phyloP scores from a whole-genome alignment of 2,329 filamentous ascomycete genomes.

The Fusarium citri region DNA sequence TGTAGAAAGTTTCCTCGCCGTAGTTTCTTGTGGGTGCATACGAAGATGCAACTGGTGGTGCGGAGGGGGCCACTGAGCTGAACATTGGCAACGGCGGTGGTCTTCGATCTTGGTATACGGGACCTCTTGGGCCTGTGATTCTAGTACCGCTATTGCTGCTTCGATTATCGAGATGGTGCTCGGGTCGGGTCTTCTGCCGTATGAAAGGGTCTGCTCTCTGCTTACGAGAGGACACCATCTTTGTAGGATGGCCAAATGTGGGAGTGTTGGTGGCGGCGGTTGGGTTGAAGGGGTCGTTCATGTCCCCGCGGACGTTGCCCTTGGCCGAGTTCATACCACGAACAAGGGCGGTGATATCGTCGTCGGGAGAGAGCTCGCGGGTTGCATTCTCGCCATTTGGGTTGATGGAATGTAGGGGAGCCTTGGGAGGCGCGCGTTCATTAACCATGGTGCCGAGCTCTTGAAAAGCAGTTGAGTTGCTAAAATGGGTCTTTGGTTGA shows the following conservation, averaged over 20 bases:
- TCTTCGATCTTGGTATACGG: constrained; percentile 61
- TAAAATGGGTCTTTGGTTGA: constrained; percentile 14
- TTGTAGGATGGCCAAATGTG: constrained; percentile 55
- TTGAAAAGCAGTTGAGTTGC: constrained; percentile 29
- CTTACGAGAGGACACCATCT: constrained; percentile 63
- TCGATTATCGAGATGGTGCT: constrained; percentile 63
- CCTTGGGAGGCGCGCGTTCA: constrained; percentile 60
- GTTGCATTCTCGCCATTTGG: constrained; percentile 46
- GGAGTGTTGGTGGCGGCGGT: constrained; percentile 38
- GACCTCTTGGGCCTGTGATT: constrained; percentile 60
- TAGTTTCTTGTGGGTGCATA: constrained; percentile 31
- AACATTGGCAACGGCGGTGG: constrained; percentile 61
- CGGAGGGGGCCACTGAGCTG: constrained; percentile 52
- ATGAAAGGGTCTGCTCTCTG: constrained; percentile 68
- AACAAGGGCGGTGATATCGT: constrained; percentile 51
- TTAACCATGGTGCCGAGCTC: constrained; percentile 57
- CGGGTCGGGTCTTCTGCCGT: constrained; percentile 65
- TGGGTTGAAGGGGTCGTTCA: constrained; percentile 25
- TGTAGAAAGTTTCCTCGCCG: constrained; percentile 68
- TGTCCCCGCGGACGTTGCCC: constrained; percentile 32
- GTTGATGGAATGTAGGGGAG: constrained; percentile 55
- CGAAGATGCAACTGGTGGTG: constrained; percentile 20
- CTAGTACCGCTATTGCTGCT: constrained; percentile 51
- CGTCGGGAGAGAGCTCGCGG: constrained; percentile 48
- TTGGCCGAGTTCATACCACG: constrained; percentile 47